Evolutionary conservation across 345 rosid genomes (phyloP).

Genomic region (Heritiera fomes): DNA sequence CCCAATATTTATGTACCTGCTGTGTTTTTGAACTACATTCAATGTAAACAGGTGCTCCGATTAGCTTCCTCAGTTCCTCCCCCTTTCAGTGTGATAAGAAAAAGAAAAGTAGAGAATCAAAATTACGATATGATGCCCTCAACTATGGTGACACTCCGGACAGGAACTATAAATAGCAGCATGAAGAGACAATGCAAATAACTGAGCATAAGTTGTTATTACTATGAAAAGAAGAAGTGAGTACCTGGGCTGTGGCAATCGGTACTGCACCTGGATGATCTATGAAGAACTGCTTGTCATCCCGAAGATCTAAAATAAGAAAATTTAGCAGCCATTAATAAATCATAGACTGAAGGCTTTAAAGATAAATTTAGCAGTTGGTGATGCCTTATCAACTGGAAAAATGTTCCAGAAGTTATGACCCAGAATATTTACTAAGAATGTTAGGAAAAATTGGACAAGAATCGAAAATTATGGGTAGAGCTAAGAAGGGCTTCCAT

Average conservation of each 20-base stretch:
- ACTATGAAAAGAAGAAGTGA: not conserved
- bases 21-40: slow-evolving; percentile 92
- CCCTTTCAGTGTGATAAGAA: slow-evolving; percentile 42
- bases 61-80: slow-evolving; percentile 73
- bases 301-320: slow-evolving; percentile 66
- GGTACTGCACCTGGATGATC: slow-evolving; percentile 84
- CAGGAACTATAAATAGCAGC: not conserved
- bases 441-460: not conserved
- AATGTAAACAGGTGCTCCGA: slow-evolving; percentile 73
- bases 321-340: slow-evolving; percentile 19
- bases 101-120: not conserved
- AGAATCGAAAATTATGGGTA: not conserved
- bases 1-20: slow-evolving; percentile 47
- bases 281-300: slow-evolving; percentile 63
- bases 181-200: not conserved
- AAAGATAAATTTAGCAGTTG: slow-evolving; percentile 4
- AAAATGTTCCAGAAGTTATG: slow-evolving; percentile 3
- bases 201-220: not conserved
- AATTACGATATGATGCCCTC: slow-evolving; percentile 17
- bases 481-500: not conserved
- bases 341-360: not conserved
- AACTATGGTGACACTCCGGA: not conserved
- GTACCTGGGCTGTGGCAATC: slow-evolving; percentile 73
- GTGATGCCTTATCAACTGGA: not conserved
- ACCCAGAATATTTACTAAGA: not conserved